Base-by-base conservation (phyloP, 306 rosid genomes). In the Cicer judaicum region DNA sequence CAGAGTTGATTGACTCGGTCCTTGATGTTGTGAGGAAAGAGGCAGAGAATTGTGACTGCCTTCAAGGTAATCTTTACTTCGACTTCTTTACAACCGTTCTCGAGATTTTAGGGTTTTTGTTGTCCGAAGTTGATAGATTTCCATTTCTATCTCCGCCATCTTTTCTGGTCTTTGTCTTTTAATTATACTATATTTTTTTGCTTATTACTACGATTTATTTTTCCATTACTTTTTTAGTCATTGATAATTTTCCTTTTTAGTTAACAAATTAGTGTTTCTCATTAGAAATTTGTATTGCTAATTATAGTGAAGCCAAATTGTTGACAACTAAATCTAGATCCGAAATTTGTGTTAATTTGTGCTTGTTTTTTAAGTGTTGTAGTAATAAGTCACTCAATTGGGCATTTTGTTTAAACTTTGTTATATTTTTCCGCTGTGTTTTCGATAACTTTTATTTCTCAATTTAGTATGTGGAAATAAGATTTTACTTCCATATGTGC, bases 21-120 rank as follows among this genome's bases (percentile, higher is more conserved):
- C 91, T 85, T 10, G 83, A 87, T 48, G 88, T 87, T 15, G 88
- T 87, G 0, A 81, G 90, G 56, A 84, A 87, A 46, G 88, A 84
- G 78, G 88, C 83, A 0, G 88, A 86, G 78, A 84, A 84, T 52
- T 87, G 86, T 67, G 90, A 87, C 18, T 87, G 88, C 46, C 87
- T 87, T 73, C 91, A 87, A 82, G 91, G 91, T 85, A 55, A 46
- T 6, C 0, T 46, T 73, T 59, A 12, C n/a, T 74, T 2, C 8
- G 1, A 15, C 1, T 72, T 52, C 7, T 9, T 29, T 46, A 13
- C 40, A 13, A 11, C 10, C 43, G 8, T 1, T 62, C 29, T 24
- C 6, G 10, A 1, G 18, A 12, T 63, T 74, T 50, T 36, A 10
- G 15, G 4, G 13, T 7, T 38, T 64, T 15, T 55, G 7, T 8